phyloP scores from a whole-genome alignment of 805 yeast species.

The Cyberlindnera euphorbiiphila region DNA sequence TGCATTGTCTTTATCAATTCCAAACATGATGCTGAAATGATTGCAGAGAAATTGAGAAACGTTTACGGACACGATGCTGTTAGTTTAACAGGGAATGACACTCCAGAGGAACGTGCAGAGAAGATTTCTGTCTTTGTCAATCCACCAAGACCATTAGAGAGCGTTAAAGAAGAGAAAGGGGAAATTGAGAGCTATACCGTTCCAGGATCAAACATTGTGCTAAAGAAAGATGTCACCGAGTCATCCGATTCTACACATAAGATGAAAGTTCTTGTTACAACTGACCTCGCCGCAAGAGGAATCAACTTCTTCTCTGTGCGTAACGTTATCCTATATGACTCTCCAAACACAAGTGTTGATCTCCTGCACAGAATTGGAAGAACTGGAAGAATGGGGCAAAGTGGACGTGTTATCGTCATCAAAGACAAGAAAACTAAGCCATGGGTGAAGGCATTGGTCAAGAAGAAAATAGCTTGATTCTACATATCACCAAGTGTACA shows the following conservation, averaged over 20 bases:
- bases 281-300: slow-evolving; percentile 89
- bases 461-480: slow-evolving; percentile 23
- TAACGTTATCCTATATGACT: slow-evolving; percentile 78
- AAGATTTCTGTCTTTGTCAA: slow-evolving; percentile 60
- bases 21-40: slow-evolving; percentile 54
- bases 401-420: slow-evolving; percentile 83
- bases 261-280: slow-evolving; percentile 73
- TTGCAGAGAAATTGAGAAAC: slow-evolving; percentile 50
- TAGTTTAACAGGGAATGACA: slow-evolving; percentile 65
- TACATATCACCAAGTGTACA: background rate
- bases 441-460: slow-evolving; percentile 70
- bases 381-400: slow-evolving; percentile 87
- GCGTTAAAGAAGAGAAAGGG: slow-evolving; percentile 9
- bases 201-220: slow-evolving; percentile 34
- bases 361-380: slow-evolving; percentile 89
- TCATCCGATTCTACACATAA: slow-evolving; percentile 16
- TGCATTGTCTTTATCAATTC: slow-evolving; percentile 82
- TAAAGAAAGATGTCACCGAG: slow-evolving; percentile 14
- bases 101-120: slow-evolving; percentile 52
- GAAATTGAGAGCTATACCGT: slow-evolving; percentile 20
- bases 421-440: slow-evolving; percentile 64
- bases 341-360: slow-evolving; percentile 82
- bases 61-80: slow-evolving; percentile 55
- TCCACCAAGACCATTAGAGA: slow-evolving; percentile 47
- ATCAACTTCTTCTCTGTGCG: slow-evolving; percentile 78